Percentiles rank a stretch among this genome's conserved stretches.
Evolutionary conservation across 768 basidiomycete species (phyloP).

Genomic region (Erythrobasidium yunnanense): DNA sequence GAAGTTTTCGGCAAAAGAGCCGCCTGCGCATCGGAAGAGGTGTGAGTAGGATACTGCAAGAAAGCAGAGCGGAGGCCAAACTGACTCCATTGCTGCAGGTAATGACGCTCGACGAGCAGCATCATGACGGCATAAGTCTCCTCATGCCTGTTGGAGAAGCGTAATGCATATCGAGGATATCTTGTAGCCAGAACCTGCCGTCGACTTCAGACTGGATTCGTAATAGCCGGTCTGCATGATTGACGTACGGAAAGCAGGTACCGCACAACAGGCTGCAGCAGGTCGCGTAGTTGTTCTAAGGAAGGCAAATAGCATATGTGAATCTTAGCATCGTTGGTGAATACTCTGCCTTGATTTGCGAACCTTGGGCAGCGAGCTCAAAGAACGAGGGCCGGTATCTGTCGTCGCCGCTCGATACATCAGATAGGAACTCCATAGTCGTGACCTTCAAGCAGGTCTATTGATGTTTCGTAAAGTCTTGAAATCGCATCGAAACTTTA

Average conservation of each 20-base stretch:
- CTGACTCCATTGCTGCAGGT: slow-evolving; percentile 74
- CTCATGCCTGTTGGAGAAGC: slow-evolving; percentile 86
- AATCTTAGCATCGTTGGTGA: not conserved
- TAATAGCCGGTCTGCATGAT: not conserved
- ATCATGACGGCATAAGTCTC: slow-evolving; percentile 86
- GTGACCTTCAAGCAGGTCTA: too few relatives aligned
- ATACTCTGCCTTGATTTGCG: too few relatives aligned
- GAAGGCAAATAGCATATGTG: slow-evolving; percentile 38
- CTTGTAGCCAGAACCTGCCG: slow-evolving; percentile 80
- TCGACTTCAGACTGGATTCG: not conserved
- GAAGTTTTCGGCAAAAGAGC: slow-evolving; percentile 91
- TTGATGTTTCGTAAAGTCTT: too few relatives aligned
- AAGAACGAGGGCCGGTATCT: slow-evolving; percentile 21
- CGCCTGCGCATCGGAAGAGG: slow-evolving; percentile 49
- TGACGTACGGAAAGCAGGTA: slow-evolving; percentile 74
- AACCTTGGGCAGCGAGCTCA: slow-evolving; percentile 27
- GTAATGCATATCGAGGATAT: slow-evolving; percentile 82
- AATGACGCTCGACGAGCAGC: slow-evolving; percentile 80
- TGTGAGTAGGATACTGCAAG: not conserved
- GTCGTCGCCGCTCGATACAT: not conserved
- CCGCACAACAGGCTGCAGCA: slow-evolving; percentile 86
- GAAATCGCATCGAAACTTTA: too few relatives aligned
- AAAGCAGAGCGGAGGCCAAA: not conserved
- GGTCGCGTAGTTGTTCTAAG: slow-evolving; percentile 81
- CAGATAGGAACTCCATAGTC: not conserved